Conservation (phyloP, 371 early-diverging fungal species). For the Mortierella sp. region DNA sequence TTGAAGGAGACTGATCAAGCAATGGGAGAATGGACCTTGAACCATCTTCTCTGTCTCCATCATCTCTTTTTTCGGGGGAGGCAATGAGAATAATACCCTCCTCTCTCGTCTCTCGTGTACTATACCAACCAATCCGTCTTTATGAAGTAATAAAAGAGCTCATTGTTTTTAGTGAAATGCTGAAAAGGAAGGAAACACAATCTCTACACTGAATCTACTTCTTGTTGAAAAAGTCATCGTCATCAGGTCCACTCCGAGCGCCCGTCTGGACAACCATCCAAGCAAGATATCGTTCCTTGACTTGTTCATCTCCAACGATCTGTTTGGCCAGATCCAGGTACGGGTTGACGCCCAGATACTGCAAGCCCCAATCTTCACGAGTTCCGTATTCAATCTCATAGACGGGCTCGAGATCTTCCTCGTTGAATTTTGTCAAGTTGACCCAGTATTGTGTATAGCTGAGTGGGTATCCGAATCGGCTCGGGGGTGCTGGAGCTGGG, state of each 20-base stretch:
- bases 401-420: constrained; percentile 17
- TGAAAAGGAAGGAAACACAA: neutral
- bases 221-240: constrained; percentile 17
- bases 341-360: constrained; percentile 65
- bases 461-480: constrained; percentile 59
- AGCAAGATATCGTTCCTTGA: constrained; percentile 32
- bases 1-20: too few species aligned
- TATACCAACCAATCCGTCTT: too few species aligned
- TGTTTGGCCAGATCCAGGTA: constrained; percentile 60
- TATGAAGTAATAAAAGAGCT: too few species aligned
- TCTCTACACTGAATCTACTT: neutral
- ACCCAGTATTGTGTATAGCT: constrained; percentile 71
- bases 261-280: constrained; percentile 51
- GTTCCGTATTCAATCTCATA: constrained; percentile 71
- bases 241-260: constrained; percentile 19
- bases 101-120: too few species aligned
- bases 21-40: too few species aligned
- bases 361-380: constrained; percentile 67
- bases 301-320: constrained; percentile 30
- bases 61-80: too few species aligned
- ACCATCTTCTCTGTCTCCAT: too few species aligned
- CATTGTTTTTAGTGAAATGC: too few species aligned
- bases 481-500: constrained; percentile 31
- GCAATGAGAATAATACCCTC: too few species aligned
- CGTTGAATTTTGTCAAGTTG: constrained; percentile 57